Evolutionary conservation across 2,329 filamentous ascomycete species (phyloP), one percentile per base, ranked within the genome.

Genomic region (Monilinia polystroma): DNA sequence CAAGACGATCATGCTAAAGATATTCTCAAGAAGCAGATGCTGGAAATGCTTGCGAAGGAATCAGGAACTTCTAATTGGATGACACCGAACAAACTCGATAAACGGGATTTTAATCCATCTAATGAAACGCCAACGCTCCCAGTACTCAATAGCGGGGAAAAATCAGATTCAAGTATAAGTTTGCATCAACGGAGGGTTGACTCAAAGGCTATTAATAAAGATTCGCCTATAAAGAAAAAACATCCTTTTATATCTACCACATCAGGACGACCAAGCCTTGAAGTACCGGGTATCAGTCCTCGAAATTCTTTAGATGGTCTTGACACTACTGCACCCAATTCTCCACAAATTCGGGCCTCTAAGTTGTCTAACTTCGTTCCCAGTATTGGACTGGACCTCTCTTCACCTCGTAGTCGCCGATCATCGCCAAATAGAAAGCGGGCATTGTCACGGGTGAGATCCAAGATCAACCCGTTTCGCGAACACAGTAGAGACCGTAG

Each of bases 351-450:
- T 1, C 72, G 68, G 64, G 69, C 73, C 20, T 65, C 66, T 11
- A 73, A 65, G 45, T 29, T 69, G 8, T 51, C 68, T 20, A 70
- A 73, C 67, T 77, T 79, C 1, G 81, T 84, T 63, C 85, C 86
- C 4, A 83, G 83, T 16, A 84, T 88, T 68, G 84, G 84, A 29
- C 82, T 85, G 70, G 87, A 90, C 66, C 76, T 90, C 11, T 90
- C 89, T 4, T 84, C 87, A 1, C 80, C 83, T 4, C 81, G 81
- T 10, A 92, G 88, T 72, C 84, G 89, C 32, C 82, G 85, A 1
- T 80, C 81, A 2, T 92, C 90, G 8, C 89, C 90, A 41, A 79
- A 81, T 0, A 84, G 87, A 63, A 89, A 59, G 51, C 43, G 86
- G 64, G 83, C 85, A n/a, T 74, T 81, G 16, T 78, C 79, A 43